Evolutionary conservation across 768 basidiomycete genomes (phyloP), one percentile per base, ranked within the genome.

Genomic region (Suillus placidus): DNA sequence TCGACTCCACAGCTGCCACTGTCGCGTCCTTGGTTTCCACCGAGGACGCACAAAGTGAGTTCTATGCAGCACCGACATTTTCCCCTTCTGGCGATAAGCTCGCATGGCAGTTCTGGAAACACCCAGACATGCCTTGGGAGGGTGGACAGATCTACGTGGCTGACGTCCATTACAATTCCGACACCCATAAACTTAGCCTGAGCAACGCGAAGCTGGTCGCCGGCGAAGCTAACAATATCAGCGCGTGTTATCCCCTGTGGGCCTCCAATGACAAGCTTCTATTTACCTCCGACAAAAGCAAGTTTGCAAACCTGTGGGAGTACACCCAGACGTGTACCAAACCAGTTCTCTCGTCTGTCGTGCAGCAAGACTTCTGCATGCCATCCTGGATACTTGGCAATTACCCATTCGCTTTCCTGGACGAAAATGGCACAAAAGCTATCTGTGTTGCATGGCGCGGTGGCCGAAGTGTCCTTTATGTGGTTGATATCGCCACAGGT

Each of bases 91-190:
- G 89, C 0, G 77, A 68, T 38, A 80, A 78, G 62, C 69, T 92
- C 6, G 81, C 80, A 0, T 93, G 87, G 86, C 78, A 85, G 56
- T 79, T 87, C 65, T 92, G 90, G 90, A 77, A 71, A 63, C 86
- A 87, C 43, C 87, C 87, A 0, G 80, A 86, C 68, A 87, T 88
- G 87, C 85, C 90, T 4, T 92, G 88, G 88, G 83, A 88, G 69
- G 87, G 85, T 14, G 77, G 81, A 6, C 76, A 84, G 63, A 76
- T 91, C 65, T 79, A 81, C 69, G 71, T 87, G 55, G 88, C 83
- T 0, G 75, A 83, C 13, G 74, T 88, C 18, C 20, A 74, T 5
- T 35, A 72, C 12, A 67, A 74, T 45, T 18, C 38, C 18, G 13
- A 20, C 18, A 74, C 68, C n/a, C 63, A 42, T 5, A 47, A 70